Evolutionary conservation across 441 rosid genomes (phyloP).

Genomic region (Populus hybrid): DNA sequence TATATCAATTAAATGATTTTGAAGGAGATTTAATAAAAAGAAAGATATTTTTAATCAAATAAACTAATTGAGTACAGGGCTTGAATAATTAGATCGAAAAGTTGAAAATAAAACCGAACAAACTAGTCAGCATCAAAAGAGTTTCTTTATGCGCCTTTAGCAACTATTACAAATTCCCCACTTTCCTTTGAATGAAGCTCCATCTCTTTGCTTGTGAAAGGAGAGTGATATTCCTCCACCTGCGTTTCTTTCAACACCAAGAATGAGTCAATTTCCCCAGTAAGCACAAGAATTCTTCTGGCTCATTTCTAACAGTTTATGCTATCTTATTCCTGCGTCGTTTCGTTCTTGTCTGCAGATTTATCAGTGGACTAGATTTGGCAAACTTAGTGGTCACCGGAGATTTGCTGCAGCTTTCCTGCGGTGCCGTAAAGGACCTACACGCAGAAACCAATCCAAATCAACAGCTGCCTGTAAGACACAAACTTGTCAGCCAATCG

Average conservation of each 20-base stretch:
- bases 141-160: too few species aligned
- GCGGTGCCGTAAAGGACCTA: constrained; percentile 30
- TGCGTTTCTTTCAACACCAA: not conserved
- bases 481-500: constrained; percentile 2
- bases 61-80: not conserved
- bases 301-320: not conserved
- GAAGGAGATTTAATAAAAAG: too few species aligned
- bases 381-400: constrained; percentile 51
- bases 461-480: constrained; percentile 21
- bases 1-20: too few species aligned
- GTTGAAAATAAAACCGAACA: too few species aligned
- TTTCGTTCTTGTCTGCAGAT: constrained; percentile 21
- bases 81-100: not conserved
- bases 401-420: constrained; percentile 35
- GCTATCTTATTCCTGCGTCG: not conserved
- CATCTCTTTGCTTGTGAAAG: not conserved
- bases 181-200: too few species aligned
- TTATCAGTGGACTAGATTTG: constrained; percentile 15
- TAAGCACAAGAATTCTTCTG: not conserved
- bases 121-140: too few species aligned
- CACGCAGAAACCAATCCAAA: constrained; percentile 11
- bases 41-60: not conserved
- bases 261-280: not conserved
- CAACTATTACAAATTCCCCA: not conserved
- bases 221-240: not conserved